Evolutionary conservation across 2,329 filamentous ascomycete species (phyloP), one percentile per base, ranked within the genome.

Genomic region (Bipolaris zeicola): DNA sequence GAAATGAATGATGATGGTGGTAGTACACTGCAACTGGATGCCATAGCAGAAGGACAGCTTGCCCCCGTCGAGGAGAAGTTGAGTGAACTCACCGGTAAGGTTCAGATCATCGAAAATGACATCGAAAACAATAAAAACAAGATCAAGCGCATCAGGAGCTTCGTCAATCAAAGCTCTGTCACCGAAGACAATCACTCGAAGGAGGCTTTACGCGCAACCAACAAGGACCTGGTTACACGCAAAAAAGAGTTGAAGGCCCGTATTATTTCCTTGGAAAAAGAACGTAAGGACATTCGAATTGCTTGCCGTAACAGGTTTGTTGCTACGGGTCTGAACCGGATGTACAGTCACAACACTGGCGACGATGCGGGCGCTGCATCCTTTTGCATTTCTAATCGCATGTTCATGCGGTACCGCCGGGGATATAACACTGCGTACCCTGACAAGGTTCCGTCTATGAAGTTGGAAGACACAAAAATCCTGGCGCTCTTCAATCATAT

Each of bases 311-410:
- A 58, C 14, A 52, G 49, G 5, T 48, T 60, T 20, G 61, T 68
- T 10, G 47, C 41, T 1, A 43, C 44, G 3, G 39, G 18, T 5
- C 13, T 63, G 11, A 38, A 16, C 1, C 22, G 59, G 2, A 62
- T 61, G 2, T 69, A 69, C 22, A 58, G 52, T 3, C 16, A 38
- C 7, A 52, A 60, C 22, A 60, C 60, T 2, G 50, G 46, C 8
- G 62, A 65, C 24, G 52, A 55, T 8, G 46, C n/a, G 3, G 42
- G 41, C 0, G 56, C 61, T 1, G 59, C 64, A 3, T 33, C 62
- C 0, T 69, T 62, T 26, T 69, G 67, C n/a, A 57, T 69, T 0
- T 62, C 57, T 1, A 71, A 69, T 26, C 34, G 11, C 0, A 60
- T 60, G 7, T 69, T 68, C 41, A 64, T 62, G 56, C 42, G 46